Evolutionary conservation across 78 protist genomes (phyloP).

Genomic region (Dictyostelium capitatum): DNA sequence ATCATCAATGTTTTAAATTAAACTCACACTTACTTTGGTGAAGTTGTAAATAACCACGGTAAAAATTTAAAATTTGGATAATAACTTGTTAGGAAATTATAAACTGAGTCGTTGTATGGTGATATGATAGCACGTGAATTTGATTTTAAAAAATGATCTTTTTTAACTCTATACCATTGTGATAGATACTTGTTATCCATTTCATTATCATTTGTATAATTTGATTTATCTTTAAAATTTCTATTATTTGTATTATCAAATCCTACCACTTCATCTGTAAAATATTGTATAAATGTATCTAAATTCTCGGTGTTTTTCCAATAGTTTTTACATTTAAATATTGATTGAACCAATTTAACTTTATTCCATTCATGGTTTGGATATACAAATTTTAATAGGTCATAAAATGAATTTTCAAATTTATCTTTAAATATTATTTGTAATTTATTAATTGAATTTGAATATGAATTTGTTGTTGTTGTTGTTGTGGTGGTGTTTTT

Average conservation of each 20-base stretch:
- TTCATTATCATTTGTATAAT: neutral
- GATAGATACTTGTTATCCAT: neutral
- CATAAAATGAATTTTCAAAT: slow-evolving; percentile 1
- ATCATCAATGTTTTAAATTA: no score
- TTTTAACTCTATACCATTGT: slow-evolving; percentile 31
- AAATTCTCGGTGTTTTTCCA: neutral
- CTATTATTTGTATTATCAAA: neutral
- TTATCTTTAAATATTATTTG: neutral
- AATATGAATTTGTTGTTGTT: no score
- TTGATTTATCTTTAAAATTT: neutral
- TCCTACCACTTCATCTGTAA: neutral
- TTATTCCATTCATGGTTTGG: slow-evolving; percentile 21
- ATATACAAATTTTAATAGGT: neutral
- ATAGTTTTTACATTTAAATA: neutral
- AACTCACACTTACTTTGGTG: no score
- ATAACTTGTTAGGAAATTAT: neutral
- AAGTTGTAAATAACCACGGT: slow-evolving; percentile 40
- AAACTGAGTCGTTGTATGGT: slow-evolving; percentile 23
- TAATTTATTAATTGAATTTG: neutral
- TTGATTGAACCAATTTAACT: neutral
- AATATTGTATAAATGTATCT: neutral
- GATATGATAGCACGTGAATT: slow-evolving; percentile 7
- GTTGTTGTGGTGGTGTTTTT: no score
- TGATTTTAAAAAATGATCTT: neutral
- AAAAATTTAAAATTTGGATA: slow-evolving; percentile 30